Evolutionary conservation across 2,329 filamentous ascomycete species (phyloP).

Genomic region (Nemania abortiva): DNA sequence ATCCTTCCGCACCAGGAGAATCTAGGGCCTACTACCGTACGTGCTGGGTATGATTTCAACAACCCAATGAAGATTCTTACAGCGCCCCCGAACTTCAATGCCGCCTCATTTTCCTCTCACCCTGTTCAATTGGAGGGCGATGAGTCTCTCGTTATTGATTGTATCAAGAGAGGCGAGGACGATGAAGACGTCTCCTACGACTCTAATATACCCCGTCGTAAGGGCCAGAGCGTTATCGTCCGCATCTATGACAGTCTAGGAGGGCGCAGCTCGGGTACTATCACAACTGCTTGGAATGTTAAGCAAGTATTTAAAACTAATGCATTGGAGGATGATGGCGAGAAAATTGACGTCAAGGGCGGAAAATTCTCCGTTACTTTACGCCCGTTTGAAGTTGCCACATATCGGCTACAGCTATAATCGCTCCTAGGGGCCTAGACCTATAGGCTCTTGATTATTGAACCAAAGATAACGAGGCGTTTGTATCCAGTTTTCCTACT

Average conservation of each 20-base stretch:
- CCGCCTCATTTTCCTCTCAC: slow-evolving; percentile 44
- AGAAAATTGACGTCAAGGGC: slow-evolving; percentile 67
- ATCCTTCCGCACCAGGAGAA: slow-evolving; percentile 85
- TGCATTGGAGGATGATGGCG: slow-evolving; percentile 86
- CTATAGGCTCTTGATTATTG: neutral
- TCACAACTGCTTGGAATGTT: slow-evolving; percentile 76
- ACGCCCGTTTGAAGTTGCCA: slow-evolving; percentile 87
- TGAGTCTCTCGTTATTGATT: slow-evolving; percentile 82
- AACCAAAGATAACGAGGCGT: neutral
- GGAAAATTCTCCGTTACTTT: slow-evolving; percentile 72
- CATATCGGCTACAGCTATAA: slow-evolving; percentile 73
- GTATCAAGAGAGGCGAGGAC: slow-evolving; percentile 92
- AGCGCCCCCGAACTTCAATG: slow-evolving; percentile 51
- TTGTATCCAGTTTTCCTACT: neutral
- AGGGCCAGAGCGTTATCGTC: slow-evolving; percentile 83
- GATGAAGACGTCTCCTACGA: slow-evolving; percentile 77
- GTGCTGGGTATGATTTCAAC: slow-evolving; percentile 91
- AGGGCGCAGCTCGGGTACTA: slow-evolving; percentile 78
- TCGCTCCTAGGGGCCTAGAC: slow-evolving; percentile 2
- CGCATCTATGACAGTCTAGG: slow-evolving; percentile 91
- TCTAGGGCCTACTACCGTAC: slow-evolving; percentile 79
- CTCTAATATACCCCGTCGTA: slow-evolving; percentile 71
- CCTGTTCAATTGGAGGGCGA: slow-evolving; percentile 77
- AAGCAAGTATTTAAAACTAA: slow-evolving; percentile 86
- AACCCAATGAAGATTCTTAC: slow-evolving; percentile 75